These are phyloP conservation scores for Phaseolus lunatus DNA, from an alignment of 306 rosid genomes.

Conservation along the genomic window DNA sequence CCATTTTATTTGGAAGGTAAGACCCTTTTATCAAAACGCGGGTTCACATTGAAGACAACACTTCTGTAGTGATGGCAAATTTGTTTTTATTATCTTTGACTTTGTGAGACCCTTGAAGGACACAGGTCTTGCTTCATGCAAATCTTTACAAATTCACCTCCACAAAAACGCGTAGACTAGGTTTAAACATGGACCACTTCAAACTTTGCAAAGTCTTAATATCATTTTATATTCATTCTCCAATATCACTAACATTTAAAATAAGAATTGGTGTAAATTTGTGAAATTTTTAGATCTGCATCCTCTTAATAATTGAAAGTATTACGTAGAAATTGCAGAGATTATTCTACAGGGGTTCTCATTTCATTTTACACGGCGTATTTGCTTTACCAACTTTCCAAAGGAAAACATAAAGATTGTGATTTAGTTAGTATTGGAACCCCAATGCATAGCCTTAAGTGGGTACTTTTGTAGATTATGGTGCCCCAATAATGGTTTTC, in stretches of 20 bases:
- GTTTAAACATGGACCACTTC: conserved; percentile 2
- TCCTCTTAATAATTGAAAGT: no score
- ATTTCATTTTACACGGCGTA: neutral
- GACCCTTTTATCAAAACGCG: neutral
- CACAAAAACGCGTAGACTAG: conserved; percentile 26
- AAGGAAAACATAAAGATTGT: neutral
- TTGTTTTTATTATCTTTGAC: neutral
- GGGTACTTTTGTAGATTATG: neutral
- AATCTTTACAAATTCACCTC: neutral
- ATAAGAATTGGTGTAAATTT: no score
- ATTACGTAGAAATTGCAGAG: no score
- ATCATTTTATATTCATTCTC: conserved; percentile 6
- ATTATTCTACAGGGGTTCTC: neutral
- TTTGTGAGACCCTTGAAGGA: conserved; percentile 24
- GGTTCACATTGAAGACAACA: neutral
- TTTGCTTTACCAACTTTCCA: conserved; percentile 23
- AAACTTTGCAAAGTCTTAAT: neutral
- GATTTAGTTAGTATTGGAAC: neutral
- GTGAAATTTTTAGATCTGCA: no score
- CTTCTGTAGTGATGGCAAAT: neutral
- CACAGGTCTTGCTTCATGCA: conserved; percentile 24
- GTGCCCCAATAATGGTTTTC: conserved; percentile 22
- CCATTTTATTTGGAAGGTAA: neutral
- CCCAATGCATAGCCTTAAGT: neutral
- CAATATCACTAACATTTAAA: neutral